Percentiles rank a stretch among this genome's conserved stretches.
Evolutionary conservation across 805 yeast species (phyloP).

Genomic region (Metschnikowia koreensis): DNA sequence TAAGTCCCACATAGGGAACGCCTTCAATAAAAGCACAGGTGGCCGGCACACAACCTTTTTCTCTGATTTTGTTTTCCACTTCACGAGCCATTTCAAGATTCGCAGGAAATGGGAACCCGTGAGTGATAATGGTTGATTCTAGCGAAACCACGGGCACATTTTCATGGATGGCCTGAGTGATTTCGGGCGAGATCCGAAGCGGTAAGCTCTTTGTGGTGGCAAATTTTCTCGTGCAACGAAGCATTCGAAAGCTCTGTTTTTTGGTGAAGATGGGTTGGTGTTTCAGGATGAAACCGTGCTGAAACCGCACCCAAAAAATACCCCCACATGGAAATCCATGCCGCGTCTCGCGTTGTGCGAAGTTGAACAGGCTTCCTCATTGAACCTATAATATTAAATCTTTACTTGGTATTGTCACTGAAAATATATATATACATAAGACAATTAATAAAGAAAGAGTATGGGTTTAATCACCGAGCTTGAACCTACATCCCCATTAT

Average conservation of each 20-base stretch:
- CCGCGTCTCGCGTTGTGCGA: background rate
- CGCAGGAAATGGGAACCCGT: constrained; percentile 81
- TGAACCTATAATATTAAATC: too few relatives aligned
- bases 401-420: too few relatives aligned
- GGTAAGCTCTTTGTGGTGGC: constrained; percentile 12
- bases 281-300: background rate
- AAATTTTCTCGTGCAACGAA: background rate
- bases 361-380: too few relatives aligned
- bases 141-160: constrained; percentile 72
- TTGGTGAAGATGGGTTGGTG: background rate
- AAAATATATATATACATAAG: too few relatives aligned
- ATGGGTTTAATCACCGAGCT: constrained; percentile 4
- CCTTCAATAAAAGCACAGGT: constrained; percentile 80
- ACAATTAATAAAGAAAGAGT: background rate
- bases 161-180: constrained; percentile 57
- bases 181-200: constrained; percentile 45
- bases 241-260: background rate
- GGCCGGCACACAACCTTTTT: constrained; percentile 74
- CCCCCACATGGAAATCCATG: background rate
- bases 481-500: background rate
- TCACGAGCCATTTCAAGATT: constrained; percentile 68
- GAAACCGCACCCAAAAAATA: background rate
- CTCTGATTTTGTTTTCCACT: constrained; percentile 63
- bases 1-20: constrained; percentile 65
- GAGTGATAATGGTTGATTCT: constrained; percentile 86